phyloP scores from a whole-genome alignment of 2,329 filamentous ascomycete species.

The Aschersonia sp. region DNA sequence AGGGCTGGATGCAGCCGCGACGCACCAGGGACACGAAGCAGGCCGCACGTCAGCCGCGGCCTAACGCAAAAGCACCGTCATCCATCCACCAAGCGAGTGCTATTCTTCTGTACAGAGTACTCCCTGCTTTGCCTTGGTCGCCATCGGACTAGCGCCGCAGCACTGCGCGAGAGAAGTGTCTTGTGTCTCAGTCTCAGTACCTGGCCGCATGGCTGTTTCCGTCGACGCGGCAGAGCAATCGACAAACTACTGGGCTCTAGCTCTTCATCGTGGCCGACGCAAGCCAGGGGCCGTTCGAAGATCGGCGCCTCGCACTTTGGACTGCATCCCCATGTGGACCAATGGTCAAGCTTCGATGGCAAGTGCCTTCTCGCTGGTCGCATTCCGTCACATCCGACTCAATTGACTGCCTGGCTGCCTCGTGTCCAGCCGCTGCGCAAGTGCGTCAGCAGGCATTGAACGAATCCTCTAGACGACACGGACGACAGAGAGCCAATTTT shows the following conservation, averaged over 20 bases:
- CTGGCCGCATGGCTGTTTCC: not conserved
- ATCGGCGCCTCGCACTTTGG: not conserved
- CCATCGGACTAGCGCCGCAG: not conserved
- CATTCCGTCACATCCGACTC: not conserved
- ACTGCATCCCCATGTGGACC: not conserved
- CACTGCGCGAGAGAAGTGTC: not conserved
- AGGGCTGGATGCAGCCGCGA: constrained; percentile 2
- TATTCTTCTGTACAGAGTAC: not conserved
- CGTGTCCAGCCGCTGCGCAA: not conserved
- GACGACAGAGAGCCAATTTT: not conserved
- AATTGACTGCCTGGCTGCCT: not conserved
- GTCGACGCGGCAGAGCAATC: not conserved
- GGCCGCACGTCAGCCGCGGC: constrained; percentile 2
- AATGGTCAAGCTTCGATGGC: constrained; percentile 5
- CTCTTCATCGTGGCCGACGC: too few species aligned
- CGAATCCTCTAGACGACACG: not conserved
- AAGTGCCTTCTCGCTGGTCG: constrained; percentile 1
- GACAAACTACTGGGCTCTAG: too few species aligned
- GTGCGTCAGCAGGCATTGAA: not conserved
- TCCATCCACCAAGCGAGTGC: constrained; percentile 5
- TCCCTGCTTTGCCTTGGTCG: not conserved
- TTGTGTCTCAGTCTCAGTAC: not conserved
- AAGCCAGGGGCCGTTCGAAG: not conserved
- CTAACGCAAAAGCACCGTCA: constrained; percentile 12
- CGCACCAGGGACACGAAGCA: constrained; percentile 1